These are phyloP conservation scores for Fusarium torreyae DNA, from an alignment of 2,329 filamentous ascomycete species.

Conservation along the genomic window DNA sequence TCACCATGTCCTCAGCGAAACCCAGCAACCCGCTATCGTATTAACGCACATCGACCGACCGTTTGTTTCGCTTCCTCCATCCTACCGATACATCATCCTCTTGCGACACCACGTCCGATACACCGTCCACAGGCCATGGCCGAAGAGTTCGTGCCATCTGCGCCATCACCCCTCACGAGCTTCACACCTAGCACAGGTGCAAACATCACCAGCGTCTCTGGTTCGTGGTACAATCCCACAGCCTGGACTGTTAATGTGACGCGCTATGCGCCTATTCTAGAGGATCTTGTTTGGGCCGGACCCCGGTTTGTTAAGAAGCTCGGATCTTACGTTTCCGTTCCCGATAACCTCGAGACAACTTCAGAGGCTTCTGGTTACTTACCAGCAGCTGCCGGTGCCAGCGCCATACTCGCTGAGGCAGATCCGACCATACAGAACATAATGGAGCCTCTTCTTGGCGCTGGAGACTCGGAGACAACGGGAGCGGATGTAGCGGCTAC, in stretches of 20 bases:
- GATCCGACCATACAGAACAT: constrained; percentile 50
- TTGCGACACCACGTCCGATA: constrained; percentile 19
- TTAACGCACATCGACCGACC: constrained; percentile 11
- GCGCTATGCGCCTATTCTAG: constrained; percentile 74
- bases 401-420: constrained; percentile 42
- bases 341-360: constrained; percentile 69
- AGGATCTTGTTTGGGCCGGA: constrained; percentile 78
- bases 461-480: constrained; percentile 26
- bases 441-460: constrained; percentile 48
- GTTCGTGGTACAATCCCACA: constrained; percentile 68
- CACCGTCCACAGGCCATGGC: constrained; percentile 43
- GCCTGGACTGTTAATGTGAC: constrained; percentile 72
- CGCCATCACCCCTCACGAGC: constrained; percentile 40
- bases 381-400: constrained; percentile 40
- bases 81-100: background rate
- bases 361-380: constrained; percentile 59
- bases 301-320: constrained; percentile 79
- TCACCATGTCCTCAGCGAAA: constrained; percentile 44
- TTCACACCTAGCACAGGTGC: constrained; percentile 30
- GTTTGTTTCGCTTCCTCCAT: constrained; percentile 6
- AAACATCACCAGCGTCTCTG: constrained; percentile 22
- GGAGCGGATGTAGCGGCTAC: constrained; percentile 33
- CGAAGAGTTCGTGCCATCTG: constrained; percentile 41
- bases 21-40: constrained; percentile 27
- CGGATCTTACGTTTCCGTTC: constrained; percentile 72